These are phyloP conservation scores for apple (Malus domestica) DNA, from an alignment of 306 rosid species.

Conservation along the genomic window ASM211411v1 NC_041802.1:32444501-32445000, in stretches of 20 bases:
- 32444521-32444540: neutral
- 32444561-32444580: neutral
- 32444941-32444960: neutral
- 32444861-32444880: neutral
- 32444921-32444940: neutral
- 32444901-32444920: neutral
- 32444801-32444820: neutral
- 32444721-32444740: slow-evolving; percentile 98
- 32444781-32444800: neutral
- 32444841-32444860: neutral
- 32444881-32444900: neutral
- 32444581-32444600: neutral
- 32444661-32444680: neutral
- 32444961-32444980: neutral
- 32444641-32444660: no score
- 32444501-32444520: neutral
- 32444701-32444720: slow-evolving; percentile 94
- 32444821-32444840: neutral
- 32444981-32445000: neutral
- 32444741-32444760: slow-evolving; percentile 82
- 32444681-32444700: neutral
- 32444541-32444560: neutral
- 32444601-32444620: no score
- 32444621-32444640: no score
- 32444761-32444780: slow-evolving; percentile 64